Conservation (phyloP, 2,329 filamentous ascomycete genomes). For the Xylariales sp. region DNA sequence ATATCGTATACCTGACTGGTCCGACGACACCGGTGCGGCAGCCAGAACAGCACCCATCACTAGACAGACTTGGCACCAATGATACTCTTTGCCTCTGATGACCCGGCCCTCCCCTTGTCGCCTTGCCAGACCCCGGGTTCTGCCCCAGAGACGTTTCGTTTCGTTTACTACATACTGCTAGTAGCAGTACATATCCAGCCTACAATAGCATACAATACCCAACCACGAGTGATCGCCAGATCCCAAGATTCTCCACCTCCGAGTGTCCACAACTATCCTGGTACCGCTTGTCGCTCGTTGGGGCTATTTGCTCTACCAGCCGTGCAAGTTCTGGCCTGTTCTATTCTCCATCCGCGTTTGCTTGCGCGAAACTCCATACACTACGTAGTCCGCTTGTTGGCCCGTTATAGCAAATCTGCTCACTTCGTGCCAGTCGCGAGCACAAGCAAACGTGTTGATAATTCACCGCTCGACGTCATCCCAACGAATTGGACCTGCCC, state of each 20-base stretch:
- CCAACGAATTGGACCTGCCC: conserved; percentile 20
- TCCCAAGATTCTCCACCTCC: conserved; percentile 32
- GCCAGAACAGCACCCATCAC: conserved; percentile 13
- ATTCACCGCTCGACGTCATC: neutral
- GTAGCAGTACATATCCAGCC: neutral
- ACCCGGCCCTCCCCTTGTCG: conserved; percentile 16
- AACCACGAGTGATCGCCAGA: conserved; percentile 32
- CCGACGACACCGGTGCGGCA: conserved; percentile 6
- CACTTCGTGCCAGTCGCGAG: conserved; percentile 5
- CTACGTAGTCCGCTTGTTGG: conserved; percentile 11
- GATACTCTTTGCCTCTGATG: conserved; percentile 9
- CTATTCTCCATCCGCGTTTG: conserved; percentile 17
- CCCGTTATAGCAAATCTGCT: neutral
- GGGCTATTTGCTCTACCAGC: conserved; percentile 14
- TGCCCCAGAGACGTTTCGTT: conserved; percentile 15
- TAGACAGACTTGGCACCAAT: conserved; percentile 25
- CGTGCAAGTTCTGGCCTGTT: conserved; percentile 29
- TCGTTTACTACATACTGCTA: conserved; percentile 15
- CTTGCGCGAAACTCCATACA: conserved; percentile 25
- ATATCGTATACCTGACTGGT: conserved; percentile 15
- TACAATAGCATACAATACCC: neutral
- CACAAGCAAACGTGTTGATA: neutral
- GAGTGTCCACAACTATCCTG: conserved; percentile 27
- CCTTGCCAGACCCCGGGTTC: conserved; percentile 24
- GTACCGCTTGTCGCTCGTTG: conserved; percentile 3